Base-by-base conservation (phyloP, 2,329 filamentous ascomycete species). In the Ceratocystis colombiana region DNA sequence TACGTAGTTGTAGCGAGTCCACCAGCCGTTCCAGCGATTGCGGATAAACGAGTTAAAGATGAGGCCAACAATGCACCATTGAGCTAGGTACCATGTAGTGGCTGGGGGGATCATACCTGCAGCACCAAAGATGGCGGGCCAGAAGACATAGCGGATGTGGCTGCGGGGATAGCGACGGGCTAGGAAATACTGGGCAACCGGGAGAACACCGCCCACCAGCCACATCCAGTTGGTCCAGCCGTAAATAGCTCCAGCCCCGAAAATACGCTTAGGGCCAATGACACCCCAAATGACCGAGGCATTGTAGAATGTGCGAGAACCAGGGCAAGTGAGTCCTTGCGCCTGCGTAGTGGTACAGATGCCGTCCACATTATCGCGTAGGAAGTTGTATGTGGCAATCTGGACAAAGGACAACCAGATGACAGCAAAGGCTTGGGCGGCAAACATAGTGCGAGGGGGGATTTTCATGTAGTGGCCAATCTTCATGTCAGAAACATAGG, bases 221-320 rank as follows among this genome's bases (percentile, higher is more conserved):
- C 79, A 85, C 75, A 83, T 84, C 71, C 75, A 83, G 72, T 82
- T 79, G 44, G 82, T 74, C 59, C 75, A 75, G 0, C 75, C 72
- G 71, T 84, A 84, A 2, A 80, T 73, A n/a, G 77, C 73, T 28
- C 74, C 74, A n/a, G 70, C 70, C 15, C 74, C 74, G 64, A 75
- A 75, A 45, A 76, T 73, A 62, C 71, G 70, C 46, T 66, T 70
- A 1, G 75, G 75, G 0, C 75, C 84, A 66, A 87, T 83, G 20
- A 83, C 77, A 67, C 84, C 84, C 84, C 83, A 85, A 66, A 84
- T 80, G 5, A 85, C 77, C 22, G 80, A 83, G 30, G 80, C 80
- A 28, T 82, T 84, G 75, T 82, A 86, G 72, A 85, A 86, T 0
- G 84, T 82, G 28, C 79, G 79, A 17, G 80, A 80, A 45, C 78